phyloP scores from a whole-genome alignment of 768 basidiomycete species.

The Pleurotus ostreatus region DNA sequence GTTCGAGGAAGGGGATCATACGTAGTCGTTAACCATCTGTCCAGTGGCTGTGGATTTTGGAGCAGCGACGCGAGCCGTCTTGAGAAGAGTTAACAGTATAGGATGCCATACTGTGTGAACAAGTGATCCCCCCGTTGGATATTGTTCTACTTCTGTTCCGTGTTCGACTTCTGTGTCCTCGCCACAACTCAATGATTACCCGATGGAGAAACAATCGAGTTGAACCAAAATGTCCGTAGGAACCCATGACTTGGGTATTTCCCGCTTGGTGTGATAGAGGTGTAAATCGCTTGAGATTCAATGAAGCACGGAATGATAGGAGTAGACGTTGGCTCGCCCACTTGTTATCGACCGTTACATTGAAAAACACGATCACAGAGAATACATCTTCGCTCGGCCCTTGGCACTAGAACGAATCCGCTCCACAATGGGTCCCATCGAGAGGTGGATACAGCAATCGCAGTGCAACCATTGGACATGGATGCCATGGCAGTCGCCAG shows the following conservation, averaged over 20 bases:
- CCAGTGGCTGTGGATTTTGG: no score
- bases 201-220: not conserved
- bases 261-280: conserved; percentile 3
- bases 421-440: conserved; percentile 2
- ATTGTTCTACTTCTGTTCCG: not conserved
- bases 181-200: not conserved
- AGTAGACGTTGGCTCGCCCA: not conserved
- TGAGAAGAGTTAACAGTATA: no score
- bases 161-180: no score
- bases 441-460: not conserved
- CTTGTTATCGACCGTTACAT: not conserved
- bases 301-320: not conserved
- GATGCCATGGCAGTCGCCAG: not conserved
- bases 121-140: not conserved
- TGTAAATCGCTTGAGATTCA: conserved; percentile 2
- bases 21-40: no score
- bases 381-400: not conserved
- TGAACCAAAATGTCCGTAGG: not conserved
- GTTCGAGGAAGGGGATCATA: no score
- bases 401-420: not conserved
- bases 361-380: not conserved
- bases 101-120: no score
- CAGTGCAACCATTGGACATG: not conserved
- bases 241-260: conserved; percentile 6
- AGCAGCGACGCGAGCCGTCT: no score